Percentiles rank a stretch among this genome's conserved stretches.
These are phyloP conservation scores for Wickerhamomyces silvicola DNA, from an alignment of 805 yeast genomes.

Conservation along the genomic window DNA sequence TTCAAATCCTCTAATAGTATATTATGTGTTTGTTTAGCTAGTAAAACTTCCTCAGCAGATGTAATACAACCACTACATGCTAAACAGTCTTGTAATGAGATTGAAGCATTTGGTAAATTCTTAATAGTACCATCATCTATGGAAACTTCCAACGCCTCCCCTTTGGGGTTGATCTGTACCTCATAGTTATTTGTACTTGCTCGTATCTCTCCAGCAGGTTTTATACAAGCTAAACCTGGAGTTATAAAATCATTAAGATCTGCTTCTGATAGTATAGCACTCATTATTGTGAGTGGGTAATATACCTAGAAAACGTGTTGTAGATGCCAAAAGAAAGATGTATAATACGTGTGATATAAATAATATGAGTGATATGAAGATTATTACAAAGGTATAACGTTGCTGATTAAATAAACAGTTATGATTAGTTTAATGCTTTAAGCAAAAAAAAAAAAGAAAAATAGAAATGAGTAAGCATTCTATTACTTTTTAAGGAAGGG, in stretches of 20 bases:
- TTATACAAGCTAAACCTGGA: conserved; percentile 92
- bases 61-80: conserved; percentile 98
- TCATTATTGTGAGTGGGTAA: conserved; percentile 42
- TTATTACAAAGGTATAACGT: too few relatives aligned
- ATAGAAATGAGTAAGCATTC: not conserved
- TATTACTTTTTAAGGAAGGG: too few relatives aligned
- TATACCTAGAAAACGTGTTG: not conserved
- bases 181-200: conserved; percentile 30
- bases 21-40: conserved; percentile 84
- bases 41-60: conserved; percentile 90
- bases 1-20: conserved; percentile 61
- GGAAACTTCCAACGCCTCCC: conserved; percentile 64
- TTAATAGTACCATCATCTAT: conserved; percentile 42
- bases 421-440: too few relatives aligned
- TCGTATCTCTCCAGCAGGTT: conserved; percentile 57
- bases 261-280: conserved; percentile 81
- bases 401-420: too few relatives aligned
- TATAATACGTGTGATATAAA: not conserved
- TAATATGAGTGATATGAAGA: too few relatives aligned
- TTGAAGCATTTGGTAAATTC: conserved; percentile 69
- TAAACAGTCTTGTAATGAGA: conserved; percentile 84
- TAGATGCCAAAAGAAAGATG: not conserved
- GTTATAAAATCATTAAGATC: conserved; percentile 91
- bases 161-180: conserved; percentile 52
- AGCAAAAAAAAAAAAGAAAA: not conserved